Conservation (phyloP, 495 filamentous ascomycete species). For the Recurvomyces mirabilis region DNA sequence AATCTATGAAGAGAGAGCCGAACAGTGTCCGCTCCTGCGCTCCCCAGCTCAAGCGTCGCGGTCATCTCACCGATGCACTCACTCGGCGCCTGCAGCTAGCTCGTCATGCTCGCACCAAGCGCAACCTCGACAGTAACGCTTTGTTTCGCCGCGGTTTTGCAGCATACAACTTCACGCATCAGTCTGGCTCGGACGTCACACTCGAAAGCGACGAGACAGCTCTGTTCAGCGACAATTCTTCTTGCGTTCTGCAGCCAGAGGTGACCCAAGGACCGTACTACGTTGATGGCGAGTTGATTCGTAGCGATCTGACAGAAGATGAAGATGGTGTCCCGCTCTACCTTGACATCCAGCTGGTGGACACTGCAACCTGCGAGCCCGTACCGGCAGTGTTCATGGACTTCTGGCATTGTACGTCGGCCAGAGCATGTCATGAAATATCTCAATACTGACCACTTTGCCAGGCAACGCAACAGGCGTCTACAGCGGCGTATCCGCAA, state of each 20-base stretch:
- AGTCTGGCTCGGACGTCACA: neutral
- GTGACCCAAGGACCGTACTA: conserved; percentile 23
- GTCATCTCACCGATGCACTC: neutral
- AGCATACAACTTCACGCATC: neutral
- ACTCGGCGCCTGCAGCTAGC: neutral
- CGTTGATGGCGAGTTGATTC: conserved; percentile 37
- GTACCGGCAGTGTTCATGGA: conserved; percentile 47
- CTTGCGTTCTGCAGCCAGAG: conserved; percentile 18
- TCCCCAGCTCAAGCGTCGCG: neutral
- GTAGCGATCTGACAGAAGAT: conserved; percentile 41
- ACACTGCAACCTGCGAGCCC: conserved; percentile 46
- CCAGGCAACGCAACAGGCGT: no score
- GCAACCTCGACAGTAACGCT: neutral
- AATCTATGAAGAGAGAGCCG: neutral
- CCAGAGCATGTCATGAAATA: conserved; percentile 48
- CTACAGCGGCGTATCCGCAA: no score
- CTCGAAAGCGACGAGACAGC: neutral
- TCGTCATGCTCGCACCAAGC: neutral
- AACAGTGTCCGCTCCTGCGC: neutral
- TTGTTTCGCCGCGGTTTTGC: neutral
- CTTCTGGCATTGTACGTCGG: conserved; percentile 48
- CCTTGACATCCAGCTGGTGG: conserved; percentile 50
- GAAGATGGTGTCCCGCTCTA: conserved; percentile 45
- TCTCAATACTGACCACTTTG: no score
- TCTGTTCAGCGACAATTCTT: neutral